Evolutionary conservation across 2,329 filamentous ascomycete species (phyloP).

Genomic region (Penicillium glabrum): DNA sequence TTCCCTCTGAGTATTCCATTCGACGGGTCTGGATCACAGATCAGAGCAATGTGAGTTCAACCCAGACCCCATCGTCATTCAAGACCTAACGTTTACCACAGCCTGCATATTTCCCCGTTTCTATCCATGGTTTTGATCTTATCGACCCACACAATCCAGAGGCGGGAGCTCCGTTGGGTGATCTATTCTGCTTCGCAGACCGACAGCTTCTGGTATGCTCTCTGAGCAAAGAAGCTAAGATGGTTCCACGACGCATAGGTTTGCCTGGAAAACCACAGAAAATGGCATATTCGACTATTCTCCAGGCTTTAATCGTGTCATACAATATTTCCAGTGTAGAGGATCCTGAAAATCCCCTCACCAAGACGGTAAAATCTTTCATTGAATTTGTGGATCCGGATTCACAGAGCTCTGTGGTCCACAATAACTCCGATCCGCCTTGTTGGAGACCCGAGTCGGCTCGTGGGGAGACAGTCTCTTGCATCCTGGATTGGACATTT

Average conservation of each 20-base stretch:
- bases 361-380: slow-evolving; percentile 32
- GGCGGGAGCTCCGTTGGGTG: slow-evolving; percentile 35
- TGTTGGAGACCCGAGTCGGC: slow-evolving; percentile 3
- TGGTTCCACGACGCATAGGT: slow-evolving; percentile 41
- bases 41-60: slow-evolving; percentile 40
- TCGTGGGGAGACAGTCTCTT: slow-evolving; percentile 41
- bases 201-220: slow-evolving; percentile 50
- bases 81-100: slow-evolving; percentile 13
- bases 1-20: slow-evolving; percentile 27
- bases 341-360: slow-evolving; percentile 27
- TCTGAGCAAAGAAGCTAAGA: slow-evolving; percentile 43
- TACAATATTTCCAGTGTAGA: slow-evolving; percentile 35
- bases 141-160: slow-evolving; percentile 28
- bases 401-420: slow-evolving; percentile 23
- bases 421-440: slow-evolving; percentile 9
- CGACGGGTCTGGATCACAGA: slow-evolving; percentile 44
- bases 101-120: slow-evolving; percentile 39
- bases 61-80: not conserved
- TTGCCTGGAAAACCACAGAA: slow-evolving; percentile 44
- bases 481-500: slow-evolving; percentile 44
- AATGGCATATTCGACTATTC: slow-evolving; percentile 46
- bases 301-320: slow-evolving; percentile 52
- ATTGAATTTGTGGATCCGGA: slow-evolving; percentile 43
- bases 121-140: slow-evolving; percentile 37
- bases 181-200: slow-evolving; percentile 50